Conservation (phyloP, 2,329 filamentous ascomycete species). For the Pseudogymnoascus sp. region DNA sequence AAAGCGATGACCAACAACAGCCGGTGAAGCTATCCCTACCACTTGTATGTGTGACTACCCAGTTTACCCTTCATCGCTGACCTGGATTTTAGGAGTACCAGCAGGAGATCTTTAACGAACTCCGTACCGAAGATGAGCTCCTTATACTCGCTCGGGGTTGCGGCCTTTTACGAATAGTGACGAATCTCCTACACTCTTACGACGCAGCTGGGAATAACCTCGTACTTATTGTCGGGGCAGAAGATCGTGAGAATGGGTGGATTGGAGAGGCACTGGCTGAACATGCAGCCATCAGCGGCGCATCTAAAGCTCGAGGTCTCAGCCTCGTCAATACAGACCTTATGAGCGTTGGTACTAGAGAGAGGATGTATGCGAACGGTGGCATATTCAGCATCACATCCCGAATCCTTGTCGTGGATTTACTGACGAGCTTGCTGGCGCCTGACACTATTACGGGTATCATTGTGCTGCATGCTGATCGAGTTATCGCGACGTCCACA, state of each 20-base stretch:
- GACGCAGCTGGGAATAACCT: constrained; percentile 93
- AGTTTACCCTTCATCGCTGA: constrained; percentile 14
- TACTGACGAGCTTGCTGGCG: constrained; percentile 74
- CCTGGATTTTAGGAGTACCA: constrained; percentile 67
- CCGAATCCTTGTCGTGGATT: constrained; percentile 86
- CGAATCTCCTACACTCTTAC: constrained; percentile 94
- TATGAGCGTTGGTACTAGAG: constrained; percentile 75
- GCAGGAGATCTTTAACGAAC: constrained; percentile 86
- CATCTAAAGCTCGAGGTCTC: constrained; percentile 72
- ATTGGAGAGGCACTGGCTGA: constrained; percentile 93
- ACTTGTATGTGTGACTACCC: constrained; percentile 40
- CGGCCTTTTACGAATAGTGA: constrained; percentile 81
- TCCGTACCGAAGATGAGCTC: constrained; percentile 84
- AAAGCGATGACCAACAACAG: constrained; percentile 40
- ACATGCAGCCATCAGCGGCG: constrained; percentile 82
- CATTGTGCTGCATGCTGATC: constrained; percentile 80
- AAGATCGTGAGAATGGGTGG: constrained; percentile 92
- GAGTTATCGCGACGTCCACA: constrained; percentile 72
- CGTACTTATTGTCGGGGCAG: constrained; percentile 78
- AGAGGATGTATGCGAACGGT: constrained; percentile 84
- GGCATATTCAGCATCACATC: constrained; percentile 96
- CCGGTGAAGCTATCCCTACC: constrained; percentile 77
- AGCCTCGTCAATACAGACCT: constrained; percentile 91
- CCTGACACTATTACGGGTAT: constrained; percentile 80
- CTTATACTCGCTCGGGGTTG: constrained; percentile 86